phyloP scores from a whole-genome alignment of 192 early-diverging fungal genomes.

The Entophlyctis helioformis region DNA sequence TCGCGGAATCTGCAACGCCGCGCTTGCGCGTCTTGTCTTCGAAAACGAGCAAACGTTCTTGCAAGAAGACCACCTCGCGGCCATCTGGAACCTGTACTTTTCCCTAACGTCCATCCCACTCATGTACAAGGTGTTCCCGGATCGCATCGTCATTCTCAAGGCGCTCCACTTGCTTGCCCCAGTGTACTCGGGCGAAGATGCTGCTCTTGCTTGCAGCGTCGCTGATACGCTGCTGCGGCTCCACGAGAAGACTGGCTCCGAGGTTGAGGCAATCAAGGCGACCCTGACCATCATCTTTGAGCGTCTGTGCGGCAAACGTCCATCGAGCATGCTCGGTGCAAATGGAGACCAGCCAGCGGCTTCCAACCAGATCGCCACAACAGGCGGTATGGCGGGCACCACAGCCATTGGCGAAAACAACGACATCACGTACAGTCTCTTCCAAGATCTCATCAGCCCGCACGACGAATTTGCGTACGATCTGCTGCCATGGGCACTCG shows the following conservation, averaged over 20 bases:
- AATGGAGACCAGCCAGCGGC: no score
- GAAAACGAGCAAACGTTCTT: constrained; percentile 42
- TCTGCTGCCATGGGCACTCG: constrained; percentile 40
- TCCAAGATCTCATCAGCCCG: constrained; percentile 31
- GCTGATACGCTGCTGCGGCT: constrained; percentile 26
- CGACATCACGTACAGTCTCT: constrained; percentile 24
- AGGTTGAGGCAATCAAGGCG: constrained; percentile 31
- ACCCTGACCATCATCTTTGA: constrained; percentile 33
- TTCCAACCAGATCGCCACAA: no score
- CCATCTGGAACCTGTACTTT: constrained; percentile 50
- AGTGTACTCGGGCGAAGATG: constrained; percentile 25
- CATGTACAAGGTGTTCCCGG: constrained; percentile 34
- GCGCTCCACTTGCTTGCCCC: constrained; percentile 35
- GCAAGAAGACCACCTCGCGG: constrained; percentile 42
- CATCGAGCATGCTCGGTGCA: no score
- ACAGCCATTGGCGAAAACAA: neutral
- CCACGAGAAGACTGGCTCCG: constrained; percentile 29
- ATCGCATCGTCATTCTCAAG: constrained; percentile 41
- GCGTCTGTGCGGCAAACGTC: constrained; percentile 12
- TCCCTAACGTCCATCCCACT: constrained; percentile 25
- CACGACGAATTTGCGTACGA: constrained; percentile 39
- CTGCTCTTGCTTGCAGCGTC: constrained; percentile 24
- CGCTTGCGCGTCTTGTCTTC: constrained; percentile 32
- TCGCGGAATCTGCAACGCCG: constrained; percentile 38
- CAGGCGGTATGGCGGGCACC: neutral